Evolutionary conservation across 805 yeast species (phyloP), one percentile per base, ranked within the genome.

Genomic region (Novakomyces olei): DNA sequence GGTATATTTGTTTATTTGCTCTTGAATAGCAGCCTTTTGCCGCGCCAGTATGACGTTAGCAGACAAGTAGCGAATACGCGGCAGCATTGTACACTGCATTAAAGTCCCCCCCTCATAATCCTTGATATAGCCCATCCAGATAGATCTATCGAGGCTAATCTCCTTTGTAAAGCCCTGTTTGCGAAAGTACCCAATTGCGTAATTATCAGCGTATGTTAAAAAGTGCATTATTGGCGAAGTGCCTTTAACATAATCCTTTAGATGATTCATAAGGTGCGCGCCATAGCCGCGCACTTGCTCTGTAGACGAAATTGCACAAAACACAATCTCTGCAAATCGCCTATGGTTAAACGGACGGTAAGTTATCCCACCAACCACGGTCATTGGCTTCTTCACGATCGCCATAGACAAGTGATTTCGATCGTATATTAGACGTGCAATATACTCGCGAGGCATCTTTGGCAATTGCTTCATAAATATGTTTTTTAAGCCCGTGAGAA

Each of bases 231-330:
- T 73, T 18, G 74, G 77, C 5, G 91, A 69, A 0, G 95, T 81
- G 15, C 80, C 73, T 42, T 80, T 63, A 26, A 88, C 95, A 51
- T 85, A 88, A 53, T 88, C 98, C 48, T 88, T 88, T 43, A 88
- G 58, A 56, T 88, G 99, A 51, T 88, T 88, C 99, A 88, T 88
- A 46, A 88, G 53, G 53, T 88, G 98, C 0, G 98, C 98, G 53
- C 99, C 99, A 49, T 88, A 88, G 23, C 98, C 99, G 41, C 95
- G 60, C 14, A 88, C 98, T 57, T 88, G 99, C 49, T 88, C 99
- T 0, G 95, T 79, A 2, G 94, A 79, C 28, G 92, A 75, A 37
- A 88, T 88, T 18, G 99, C 99, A 65, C 95, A 88, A 46, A 88
- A 88, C 17, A 88, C 99, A 57, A 88, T 88, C 53, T 88, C 99